These are phyloP conservation scores for Discostella stelligeroides DNA, from an alignment of 108 stramenopile genomes.

Conservation along the genomic window DNA sequence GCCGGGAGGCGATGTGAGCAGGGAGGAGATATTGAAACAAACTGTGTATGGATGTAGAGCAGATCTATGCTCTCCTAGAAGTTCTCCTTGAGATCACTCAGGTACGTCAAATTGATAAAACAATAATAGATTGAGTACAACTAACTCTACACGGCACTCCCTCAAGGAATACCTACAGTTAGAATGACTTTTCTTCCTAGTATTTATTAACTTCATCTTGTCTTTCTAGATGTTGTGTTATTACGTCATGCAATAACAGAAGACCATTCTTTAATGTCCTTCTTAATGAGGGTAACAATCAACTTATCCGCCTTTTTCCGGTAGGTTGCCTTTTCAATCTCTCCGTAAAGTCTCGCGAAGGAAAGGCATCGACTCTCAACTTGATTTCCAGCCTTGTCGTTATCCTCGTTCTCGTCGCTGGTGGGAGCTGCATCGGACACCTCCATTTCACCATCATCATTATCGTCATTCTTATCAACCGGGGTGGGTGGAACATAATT, in stretches of 20 bases:
- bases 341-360: conserved; percentile 68
- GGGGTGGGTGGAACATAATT: conserved; percentile 42
- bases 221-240: too few relatives aligned
- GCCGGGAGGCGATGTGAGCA: conserved; percentile 68
- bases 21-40: conserved; percentile 74
- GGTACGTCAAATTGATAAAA: too few relatives aligned
- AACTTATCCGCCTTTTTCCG: conserved; percentile 68
- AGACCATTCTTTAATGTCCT: conserved; percentile 32
- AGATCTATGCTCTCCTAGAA: conserved; percentile 63
- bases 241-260: conserved; percentile 6
- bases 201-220: too few relatives aligned
- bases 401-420: neutral
- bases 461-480: conserved; percentile 1
- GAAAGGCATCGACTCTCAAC: conserved; percentile 53
- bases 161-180: too few relatives aligned
- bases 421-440: neutral
- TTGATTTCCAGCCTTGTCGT: conserved; percentile 24
- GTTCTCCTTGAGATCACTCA: conserved; percentile 25
- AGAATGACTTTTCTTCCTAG: too few relatives aligned
- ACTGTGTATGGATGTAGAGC: conserved; percentile 71
- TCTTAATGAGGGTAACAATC: conserved; percentile 70
- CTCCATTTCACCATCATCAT: neutral
- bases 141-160: too few relatives aligned
- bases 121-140: neutral
- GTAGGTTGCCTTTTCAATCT: conserved; percentile 60